These are phyloP conservation scores for Talaromyces amestolkiae DNA, from an alignment of 2,329 filamentous ascomycete genomes.

Conservation along the genomic window DNA sequence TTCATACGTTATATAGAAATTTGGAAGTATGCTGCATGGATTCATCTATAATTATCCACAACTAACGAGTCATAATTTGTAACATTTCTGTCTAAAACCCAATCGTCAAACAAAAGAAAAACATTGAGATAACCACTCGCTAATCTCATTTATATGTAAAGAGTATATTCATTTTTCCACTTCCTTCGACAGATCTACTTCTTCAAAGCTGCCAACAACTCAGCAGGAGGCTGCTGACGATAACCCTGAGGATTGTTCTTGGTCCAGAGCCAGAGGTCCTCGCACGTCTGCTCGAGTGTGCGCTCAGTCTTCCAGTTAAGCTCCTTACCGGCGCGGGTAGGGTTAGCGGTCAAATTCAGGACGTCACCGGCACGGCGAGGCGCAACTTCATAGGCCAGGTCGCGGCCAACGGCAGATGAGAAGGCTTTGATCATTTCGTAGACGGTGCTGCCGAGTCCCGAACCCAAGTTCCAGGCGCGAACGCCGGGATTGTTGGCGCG, in stretches of 20 bases:
- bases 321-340: slow-evolving; percentile 80
- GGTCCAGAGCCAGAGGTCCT: slow-evolving; percentile 95
- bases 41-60: neutral
- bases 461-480: slow-evolving; percentile 94
- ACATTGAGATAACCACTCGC: neutral
- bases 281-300: slow-evolving; percentile 88
- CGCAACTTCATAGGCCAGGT: slow-evolving; percentile 83
- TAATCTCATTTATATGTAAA: slow-evolving; percentile 7
- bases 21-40: neutral
- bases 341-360: slow-evolving; percentile 89
- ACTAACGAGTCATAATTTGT: neutral
- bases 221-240: slow-evolving; percentile 81
- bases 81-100: neutral
- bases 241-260: slow-evolving; percentile 96
- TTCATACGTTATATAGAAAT: neutral
- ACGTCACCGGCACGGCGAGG: slow-evolving; percentile 84
- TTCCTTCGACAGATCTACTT: slow-evolving; percentile 22
- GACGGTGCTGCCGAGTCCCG: slow-evolving; percentile 89
- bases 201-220: slow-evolving; percentile 62
- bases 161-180: neutral
- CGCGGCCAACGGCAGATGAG: slow-evolving; percentile 76
- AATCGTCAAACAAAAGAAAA: neutral
- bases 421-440: slow-evolving; percentile 98
- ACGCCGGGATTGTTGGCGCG: slow-evolving; percentile 81
- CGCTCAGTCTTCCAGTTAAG: slow-evolving; percentile 88